A percentile compares a stretch with the other conserved stretches of the same genome.
phyloP scores from a whole-genome alignment of 768 basidiomycete species.

The Tylopilus balloui region DNA sequence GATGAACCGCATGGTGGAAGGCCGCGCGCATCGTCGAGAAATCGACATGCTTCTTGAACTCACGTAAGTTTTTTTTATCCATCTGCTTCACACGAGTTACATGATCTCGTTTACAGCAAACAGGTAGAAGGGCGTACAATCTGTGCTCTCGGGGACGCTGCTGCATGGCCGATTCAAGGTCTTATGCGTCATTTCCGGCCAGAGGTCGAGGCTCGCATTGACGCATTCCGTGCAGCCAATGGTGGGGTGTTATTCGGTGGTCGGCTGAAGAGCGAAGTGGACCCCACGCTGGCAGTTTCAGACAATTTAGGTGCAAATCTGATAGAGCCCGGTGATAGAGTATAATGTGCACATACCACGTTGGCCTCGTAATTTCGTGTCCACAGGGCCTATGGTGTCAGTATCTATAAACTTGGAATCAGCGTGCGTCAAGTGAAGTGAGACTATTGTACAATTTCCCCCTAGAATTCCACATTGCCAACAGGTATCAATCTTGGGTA shows the following conservation, averaged over 20 bases:
- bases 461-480: too few species aligned
- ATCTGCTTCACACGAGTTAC: not conserved
- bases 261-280: slow-evolving; percentile 58
- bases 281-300: slow-evolving; percentile 65
- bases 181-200: slow-evolving; percentile 98
- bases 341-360: slow-evolving; percentile 11
- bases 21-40: slow-evolving; percentile 85
- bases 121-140: slow-evolving; percentile 97
- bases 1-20: slow-evolving; percentile 96
- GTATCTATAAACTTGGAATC: too few species aligned
- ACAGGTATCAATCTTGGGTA: too few species aligned
- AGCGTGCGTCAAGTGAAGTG: too few species aligned
- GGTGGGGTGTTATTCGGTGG: slow-evolving; percentile 91
- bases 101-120: slow-evolving; percentile 50
- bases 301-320: slow-evolving; percentile 65
- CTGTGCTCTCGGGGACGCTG: slow-evolving; percentile 94
- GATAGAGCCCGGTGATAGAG: slow-evolving; percentile 38
- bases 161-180: slow-evolving; percentile 98
- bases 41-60: slow-evolving; percentile 98
- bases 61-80: slow-evolving; percentile 52
- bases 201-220: slow-evolving; percentile 86
- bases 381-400: too few species aligned
- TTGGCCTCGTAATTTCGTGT: slow-evolving; percentile 2
- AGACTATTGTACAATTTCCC: too few species aligned
- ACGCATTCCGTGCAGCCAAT: slow-evolving; percentile 64